Base-by-base conservation (phyloP, 2,329 filamentous ascomycete genomes). In the Calcarisporium arbuscula region DNA sequence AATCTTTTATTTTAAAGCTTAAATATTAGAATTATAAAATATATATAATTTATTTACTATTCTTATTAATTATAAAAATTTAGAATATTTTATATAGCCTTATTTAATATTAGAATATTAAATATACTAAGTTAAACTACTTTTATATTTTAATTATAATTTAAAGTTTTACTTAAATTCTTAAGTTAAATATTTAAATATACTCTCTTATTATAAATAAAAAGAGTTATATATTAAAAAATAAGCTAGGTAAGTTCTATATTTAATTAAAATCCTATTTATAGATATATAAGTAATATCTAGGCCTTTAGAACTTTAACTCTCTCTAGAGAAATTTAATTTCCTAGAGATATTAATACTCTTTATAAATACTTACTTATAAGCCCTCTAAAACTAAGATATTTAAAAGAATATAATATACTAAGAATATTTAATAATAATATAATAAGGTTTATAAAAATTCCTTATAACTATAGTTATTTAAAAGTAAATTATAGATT, bases 1-100 rank as follows among this genome's bases (percentile, higher is more conserved):
- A 17, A 35, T 42, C 12, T 21, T 32, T n/a, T 34, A 33, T 15
- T 32, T 41, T 26, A 35, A 41, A 26, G 38, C 28, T 32, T 38
- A 37, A 15, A 19, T 26, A 25, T 6, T 27, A 22, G 25, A 41
- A 17, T 21, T 38, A 21, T 35, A 38, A 19, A 32, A 19, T 19
- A 19, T 33, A 27, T 11, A 15, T 3, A 25, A 16, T 19, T 16
- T 27, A 29, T 34, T 36, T 41, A 33, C 33, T 26, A 29, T 36
- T 25, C 20, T 35, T 28, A 41, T 36, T 20, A 31, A 41, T 25
- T 33, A 38, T 38, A 38, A 38, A 29, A 41, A 38, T 23, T 26
- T 41, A 20, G 34, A 38, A 30, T 38, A 38, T 20, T 43, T 38
- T 38, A 36, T 38, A 23, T 30, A 28, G 23, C 21, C 34, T n/a